A percentile compares a stretch with the other conserved stretches of the same genome.
Conservation (phyloP, 2,329 filamentous ascomycete genomes). For the Diplodia sapinea region DNA sequence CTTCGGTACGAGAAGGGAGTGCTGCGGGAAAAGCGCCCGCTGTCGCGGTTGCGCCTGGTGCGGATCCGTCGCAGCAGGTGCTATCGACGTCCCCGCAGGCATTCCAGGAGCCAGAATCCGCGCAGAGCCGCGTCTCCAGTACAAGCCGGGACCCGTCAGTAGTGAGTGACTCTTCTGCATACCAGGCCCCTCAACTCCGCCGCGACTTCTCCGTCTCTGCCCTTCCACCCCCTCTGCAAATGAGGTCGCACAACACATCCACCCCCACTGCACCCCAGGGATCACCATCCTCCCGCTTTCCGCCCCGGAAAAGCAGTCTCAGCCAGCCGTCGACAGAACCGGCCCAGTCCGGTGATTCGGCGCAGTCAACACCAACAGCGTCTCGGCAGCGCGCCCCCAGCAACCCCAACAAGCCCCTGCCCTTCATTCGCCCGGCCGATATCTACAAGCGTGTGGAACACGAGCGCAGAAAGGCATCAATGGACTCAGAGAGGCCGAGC, state of each 20-base stretch:
- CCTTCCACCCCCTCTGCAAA: constrained; percentile 56
- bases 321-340: constrained; percentile 42
- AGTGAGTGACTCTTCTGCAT: constrained; percentile 38
- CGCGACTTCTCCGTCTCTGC: constrained; percentile 61
- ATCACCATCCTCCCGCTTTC: constrained; percentile 52
- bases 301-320: constrained; percentile 68
- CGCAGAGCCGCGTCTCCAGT: constrained; percentile 37
- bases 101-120: background rate
- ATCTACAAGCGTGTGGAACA: constrained; percentile 76
- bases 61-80: constrained; percentile 31
- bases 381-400: constrained; percentile 37
- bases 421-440: constrained; percentile 75
- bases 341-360: background rate
- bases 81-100: constrained; percentile 33
- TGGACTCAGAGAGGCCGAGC: constrained; percentile 64
- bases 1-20: background rate
- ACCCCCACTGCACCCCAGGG: constrained; percentile 42
- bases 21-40: constrained; percentile 3
- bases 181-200: constrained; percentile 47
- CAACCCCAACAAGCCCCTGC: constrained; percentile 58
- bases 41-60: background rate
- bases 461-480: constrained; percentile 63
- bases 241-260: constrained; percentile 46
- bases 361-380: constrained; percentile 32
- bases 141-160: constrained; percentile 43